phyloP scores from a whole-genome alignment of 768 basidiomycete genomes.

The Boletus coccyginus region DNA sequence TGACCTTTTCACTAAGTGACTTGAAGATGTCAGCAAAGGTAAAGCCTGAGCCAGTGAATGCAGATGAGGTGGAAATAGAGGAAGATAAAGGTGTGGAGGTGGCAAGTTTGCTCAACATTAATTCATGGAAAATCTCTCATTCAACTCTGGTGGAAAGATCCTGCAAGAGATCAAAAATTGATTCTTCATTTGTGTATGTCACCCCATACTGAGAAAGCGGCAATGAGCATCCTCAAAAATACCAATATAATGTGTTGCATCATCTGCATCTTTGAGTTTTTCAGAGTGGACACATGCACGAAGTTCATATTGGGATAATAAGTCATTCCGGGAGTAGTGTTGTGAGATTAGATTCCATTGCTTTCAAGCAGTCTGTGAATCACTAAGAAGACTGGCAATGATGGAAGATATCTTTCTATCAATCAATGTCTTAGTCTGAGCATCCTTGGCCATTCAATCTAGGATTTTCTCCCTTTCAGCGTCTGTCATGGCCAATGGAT shows the following conservation, averaged over 20 bases:
- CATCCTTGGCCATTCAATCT: neutral
- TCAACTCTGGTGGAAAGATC: neutral
- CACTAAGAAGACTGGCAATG: fast-evolving
- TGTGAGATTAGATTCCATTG: neutral
- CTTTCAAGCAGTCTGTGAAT: fast-evolving
- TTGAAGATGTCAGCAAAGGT: no score
- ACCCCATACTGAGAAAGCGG: neutral
- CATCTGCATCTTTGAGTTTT: neutral
- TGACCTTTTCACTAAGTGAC: no score
- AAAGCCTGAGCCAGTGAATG: no score
- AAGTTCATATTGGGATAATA: neutral
- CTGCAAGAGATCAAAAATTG: neutral
- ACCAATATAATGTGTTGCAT: neutral
- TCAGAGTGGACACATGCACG: fast-evolving
- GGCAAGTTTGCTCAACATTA: neutral
- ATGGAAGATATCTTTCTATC: neutral
- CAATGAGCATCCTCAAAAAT: neutral
- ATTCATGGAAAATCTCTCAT: neutral
- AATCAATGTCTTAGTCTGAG: neutral
- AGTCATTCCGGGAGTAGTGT: fast-evolving
- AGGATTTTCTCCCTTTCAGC: neutral
- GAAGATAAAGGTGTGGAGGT: no score
- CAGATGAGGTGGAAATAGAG: no score
- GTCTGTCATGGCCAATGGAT: neutral
- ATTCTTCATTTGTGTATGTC: neutral